phyloP scores from a whole-genome alignment of 257 asterid genomes.

The Nicotiana sylvestris region DNA sequence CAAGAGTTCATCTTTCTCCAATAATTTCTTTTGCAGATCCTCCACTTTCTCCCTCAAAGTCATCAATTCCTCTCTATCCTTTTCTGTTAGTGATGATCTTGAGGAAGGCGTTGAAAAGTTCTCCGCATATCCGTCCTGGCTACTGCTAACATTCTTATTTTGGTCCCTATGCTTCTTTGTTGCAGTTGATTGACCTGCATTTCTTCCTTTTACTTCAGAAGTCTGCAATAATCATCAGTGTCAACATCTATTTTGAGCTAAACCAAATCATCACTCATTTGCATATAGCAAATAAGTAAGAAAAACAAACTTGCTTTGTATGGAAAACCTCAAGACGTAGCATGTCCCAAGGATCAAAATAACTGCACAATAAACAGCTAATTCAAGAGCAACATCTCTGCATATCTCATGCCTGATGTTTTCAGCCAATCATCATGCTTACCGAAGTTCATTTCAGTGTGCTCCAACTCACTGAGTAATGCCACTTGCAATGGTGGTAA shows the following conservation, averaged over 20 bases:
- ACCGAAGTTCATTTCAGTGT: neutral
- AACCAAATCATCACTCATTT: neutral
- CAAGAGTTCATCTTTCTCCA: constrained; percentile 72
- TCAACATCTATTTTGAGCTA: constrained; percentile 14
- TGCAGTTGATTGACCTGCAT: constrained; percentile 41
- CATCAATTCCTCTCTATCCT: constrained; percentile 68
- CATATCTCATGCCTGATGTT: neutral
- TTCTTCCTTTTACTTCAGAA: constrained; percentile 39
- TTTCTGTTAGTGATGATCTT: constrained; percentile 47
- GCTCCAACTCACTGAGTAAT: neutral
- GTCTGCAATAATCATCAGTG: constrained; percentile 42
- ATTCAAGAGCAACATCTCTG: neutral
- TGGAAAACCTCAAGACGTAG: neutral
- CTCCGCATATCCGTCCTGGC: constrained; percentile 42
- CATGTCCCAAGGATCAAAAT: neutral
- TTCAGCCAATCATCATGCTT: neutral
- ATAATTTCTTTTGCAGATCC: constrained; percentile 57
- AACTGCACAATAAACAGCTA: neutral
- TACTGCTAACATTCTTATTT: constrained; percentile 24
- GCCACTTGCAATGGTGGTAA: neutral
- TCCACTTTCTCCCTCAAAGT: constrained; percentile 60
- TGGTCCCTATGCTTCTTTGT: constrained; percentile 50
- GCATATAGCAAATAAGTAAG: neutral
- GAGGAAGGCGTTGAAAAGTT: constrained; percentile 49
- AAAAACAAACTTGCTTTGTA: neutral